phyloP scores from a whole-genome alignment of 2,329 filamentous ascomycete genomes.

The Cordyceps fumosorosea region DNA sequence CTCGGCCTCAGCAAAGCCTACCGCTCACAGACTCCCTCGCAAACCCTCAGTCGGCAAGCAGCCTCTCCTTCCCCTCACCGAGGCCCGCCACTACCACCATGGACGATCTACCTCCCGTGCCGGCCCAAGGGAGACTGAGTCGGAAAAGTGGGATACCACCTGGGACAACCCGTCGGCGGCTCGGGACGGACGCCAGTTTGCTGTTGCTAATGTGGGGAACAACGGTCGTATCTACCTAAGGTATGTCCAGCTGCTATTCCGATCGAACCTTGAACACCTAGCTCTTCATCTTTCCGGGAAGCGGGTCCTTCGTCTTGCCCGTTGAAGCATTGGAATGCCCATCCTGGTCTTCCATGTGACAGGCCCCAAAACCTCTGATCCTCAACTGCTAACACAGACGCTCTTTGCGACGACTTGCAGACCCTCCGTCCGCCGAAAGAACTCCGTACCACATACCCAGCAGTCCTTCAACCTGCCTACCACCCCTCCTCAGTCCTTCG shows the following conservation, averaged over 20 bases:
- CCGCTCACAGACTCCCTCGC: neutral
- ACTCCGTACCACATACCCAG: constrained; percentile 24
- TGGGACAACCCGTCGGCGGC: constrained; percentile 55
- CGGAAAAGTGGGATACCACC: constrained; percentile 49
- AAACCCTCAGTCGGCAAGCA: constrained; percentile 22
- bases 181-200: constrained; percentile 65
- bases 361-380: neutral
- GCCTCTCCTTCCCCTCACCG: constrained; percentile 39
- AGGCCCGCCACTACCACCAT: constrained; percentile 36
- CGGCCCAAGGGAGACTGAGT: constrained; percentile 47
- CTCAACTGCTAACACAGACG: constrained; percentile 16
- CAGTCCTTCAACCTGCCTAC: constrained; percentile 49
- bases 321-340: constrained; percentile 7
- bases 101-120: constrained; percentile 29
- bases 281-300: neutral
- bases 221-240: constrained; percentile 78
- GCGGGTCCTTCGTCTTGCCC: neutral
- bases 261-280: neutral
- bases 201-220: constrained; percentile 75
- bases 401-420: constrained; percentile 29
- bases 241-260: constrained; percentile 40
- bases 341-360: neutral
- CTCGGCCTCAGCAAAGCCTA: neutral
- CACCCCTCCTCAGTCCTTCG: constrained; percentile 53
- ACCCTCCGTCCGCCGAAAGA: constrained; percentile 55